Percentiles rank a stretch among this genome's conserved stretches.
phyloP scores from a whole-genome alignment of 1,139 yeast genomes.

The Meyerozyma sp. region DNA sequence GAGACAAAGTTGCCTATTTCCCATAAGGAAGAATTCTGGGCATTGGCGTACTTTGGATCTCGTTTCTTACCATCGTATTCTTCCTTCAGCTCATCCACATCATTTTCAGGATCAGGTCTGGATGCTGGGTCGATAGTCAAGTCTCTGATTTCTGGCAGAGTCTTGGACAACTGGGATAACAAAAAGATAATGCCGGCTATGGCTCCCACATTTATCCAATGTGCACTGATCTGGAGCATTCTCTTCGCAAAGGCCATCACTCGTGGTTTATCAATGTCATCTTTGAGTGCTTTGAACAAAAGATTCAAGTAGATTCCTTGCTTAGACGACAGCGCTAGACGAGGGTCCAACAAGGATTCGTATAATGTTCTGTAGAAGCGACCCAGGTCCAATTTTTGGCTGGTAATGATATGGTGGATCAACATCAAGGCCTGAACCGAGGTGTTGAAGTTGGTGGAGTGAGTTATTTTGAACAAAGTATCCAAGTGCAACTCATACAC shows the following conservation, averaged over 20 bases:
- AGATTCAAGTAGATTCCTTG: constrained; percentile 86
- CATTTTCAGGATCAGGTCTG: constrained; percentile 27
- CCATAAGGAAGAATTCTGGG: constrained; percentile 79
- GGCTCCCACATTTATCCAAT: constrained; percentile 87
- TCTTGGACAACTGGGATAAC: constrained; percentile 55
- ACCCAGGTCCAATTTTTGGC: constrained; percentile 56
- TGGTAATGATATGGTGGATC: constrained; percentile 66
- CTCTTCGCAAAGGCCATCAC: constrained; percentile 90
- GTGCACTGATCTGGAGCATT: constrained; percentile 75
- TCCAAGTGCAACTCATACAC: constrained; percentile 75
- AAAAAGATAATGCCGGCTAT: constrained; percentile 85
- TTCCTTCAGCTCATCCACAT: constrained; percentile 6
- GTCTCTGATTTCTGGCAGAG: constrained; percentile 37
- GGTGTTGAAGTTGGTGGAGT: constrained; percentile 90
- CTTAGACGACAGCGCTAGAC: constrained; percentile 79
- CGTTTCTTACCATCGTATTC: constrained; percentile 84
- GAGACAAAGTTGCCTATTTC: constrained; percentile 67
- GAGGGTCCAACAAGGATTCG: constrained; percentile 82
- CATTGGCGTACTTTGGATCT: constrained; percentile 86
- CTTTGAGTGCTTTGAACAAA: constrained; percentile 75
- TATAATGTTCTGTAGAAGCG: constrained; percentile 85
- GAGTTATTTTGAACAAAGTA: constrained; percentile 84
- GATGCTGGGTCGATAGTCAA: constrained; percentile 37
- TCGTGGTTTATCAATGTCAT: constrained; percentile 59
- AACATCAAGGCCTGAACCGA: constrained; percentile 88